Conservation (phyloP, 768 basidiomycete species). For the Xerocomellus amylosporus region DNA sequence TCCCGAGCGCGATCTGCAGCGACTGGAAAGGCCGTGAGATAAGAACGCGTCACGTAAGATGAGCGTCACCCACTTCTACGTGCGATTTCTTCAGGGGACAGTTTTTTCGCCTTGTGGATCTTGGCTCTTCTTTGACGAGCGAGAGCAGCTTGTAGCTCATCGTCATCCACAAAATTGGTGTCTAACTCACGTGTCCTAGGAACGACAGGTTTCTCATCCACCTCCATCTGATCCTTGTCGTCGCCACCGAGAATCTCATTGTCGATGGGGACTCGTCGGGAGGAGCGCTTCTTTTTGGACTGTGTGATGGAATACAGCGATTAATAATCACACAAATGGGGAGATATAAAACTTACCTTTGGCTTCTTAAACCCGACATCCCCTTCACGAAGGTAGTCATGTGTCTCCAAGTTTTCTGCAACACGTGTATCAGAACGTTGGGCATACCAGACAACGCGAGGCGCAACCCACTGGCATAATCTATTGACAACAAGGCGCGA, state of each 20-base stretch:
- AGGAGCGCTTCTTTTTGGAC: conserved; percentile 92
- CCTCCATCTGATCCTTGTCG: conserved; percentile 56
- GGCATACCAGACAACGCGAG: background rate
- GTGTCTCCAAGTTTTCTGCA: conserved; percentile 77
- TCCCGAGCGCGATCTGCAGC: conserved; percentile 58
- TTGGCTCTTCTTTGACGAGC: conserved; percentile 83
- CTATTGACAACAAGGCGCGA: conserved; percentile 77
- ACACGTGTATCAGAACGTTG: conserved; percentile 17
- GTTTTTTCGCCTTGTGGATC: conserved; percentile 69
- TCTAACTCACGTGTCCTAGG: conserved; percentile 72
- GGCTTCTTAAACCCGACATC: conserved; percentile 95
- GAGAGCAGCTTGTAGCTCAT: conserved; percentile 92
- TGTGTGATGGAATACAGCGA: conserved; percentile 26
- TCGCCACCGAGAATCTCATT: conserved; percentile 35
- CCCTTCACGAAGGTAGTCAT: conserved; percentile 90
- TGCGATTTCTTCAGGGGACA: conserved; percentile 81
- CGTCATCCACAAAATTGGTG: conserved; percentile 94
- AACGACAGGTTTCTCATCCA: conserved; percentile 71
- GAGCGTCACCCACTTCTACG: conserved; percentile 53
- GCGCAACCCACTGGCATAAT: conserved; percentile 76
- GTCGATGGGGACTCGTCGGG: conserved; percentile 51
- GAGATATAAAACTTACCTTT: conserved; percentile 50
- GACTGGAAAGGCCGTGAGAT: conserved; percentile 43
- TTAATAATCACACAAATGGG: background rate
- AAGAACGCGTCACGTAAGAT: background rate